Evolutionary conservation across 2,329 filamentous ascomycete species (phyloP), one percentile per base, ranked within the genome.

Genomic region (Alternaria viburni): DNA sequence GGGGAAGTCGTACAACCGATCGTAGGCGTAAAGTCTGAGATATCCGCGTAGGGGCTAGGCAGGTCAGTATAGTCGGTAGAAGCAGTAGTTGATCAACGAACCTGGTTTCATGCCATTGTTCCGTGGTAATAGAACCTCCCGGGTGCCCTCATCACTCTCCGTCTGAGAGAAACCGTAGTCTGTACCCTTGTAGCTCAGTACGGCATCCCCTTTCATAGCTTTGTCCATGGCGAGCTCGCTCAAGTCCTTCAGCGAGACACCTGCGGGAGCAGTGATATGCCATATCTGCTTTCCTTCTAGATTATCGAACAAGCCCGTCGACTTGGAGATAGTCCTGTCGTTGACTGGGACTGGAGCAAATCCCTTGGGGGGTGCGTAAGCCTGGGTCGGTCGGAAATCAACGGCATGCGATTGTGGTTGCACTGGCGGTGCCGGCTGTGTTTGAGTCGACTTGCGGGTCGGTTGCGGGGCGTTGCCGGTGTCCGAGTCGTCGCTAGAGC

Each of bases 241-340:
- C 50, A 93, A 81, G 1, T 90, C 84, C 11, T 87, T 88, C 60
- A 93, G 85, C n/a, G 91, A 88, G 3, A 93, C 81, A 11, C 87
- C 88, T 6, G 88, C 86, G 3, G 91, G 91, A 4, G 90, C 89
- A 10, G 90, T 92, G 70, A 94, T 92, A 77, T 93, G 92, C 91
- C 91, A 94, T 62, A 93, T 83, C 76, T 93, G 89, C 82, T 93
- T 93, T 66, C 89, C 90, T 59, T 88, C 82, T 8, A 90, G 76
- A 69, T 87, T 86, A 71, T 82, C 85, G 70, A 91, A 88, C 57
- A 90, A 79, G 21, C 86, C 81, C 9, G 73, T 57, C 7, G 73
- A 59, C 44, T 73, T 74, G 9, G 75, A 79, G 9, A 72, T 65
- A 7, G 76, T 68, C 28, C 71, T 72, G 17, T 69, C 85, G 77